These are phyloP conservation scores for Cinnamomum chago DNA, from an alignment of 164 flowering plant genomes.

Conservation along the genomic window DNA sequence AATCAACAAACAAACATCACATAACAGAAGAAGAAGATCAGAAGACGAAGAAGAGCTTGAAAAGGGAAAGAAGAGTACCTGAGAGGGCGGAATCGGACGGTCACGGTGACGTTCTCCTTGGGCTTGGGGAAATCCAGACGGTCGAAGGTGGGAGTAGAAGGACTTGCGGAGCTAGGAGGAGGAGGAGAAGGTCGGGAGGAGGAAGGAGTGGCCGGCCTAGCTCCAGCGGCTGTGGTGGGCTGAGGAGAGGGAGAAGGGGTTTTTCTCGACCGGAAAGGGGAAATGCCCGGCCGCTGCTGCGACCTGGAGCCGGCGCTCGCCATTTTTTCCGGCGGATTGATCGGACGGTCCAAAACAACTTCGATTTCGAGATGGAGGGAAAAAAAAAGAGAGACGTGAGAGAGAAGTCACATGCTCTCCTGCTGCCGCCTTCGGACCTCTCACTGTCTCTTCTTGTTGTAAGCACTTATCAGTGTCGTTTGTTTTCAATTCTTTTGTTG, in stretches of 20 bases:
- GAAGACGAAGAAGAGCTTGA: neutral
- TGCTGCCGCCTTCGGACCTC: neutral
- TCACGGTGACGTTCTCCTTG: conserved; percentile 83
- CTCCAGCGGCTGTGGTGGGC: conserved; percentile 1
- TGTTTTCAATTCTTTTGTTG: too few relatives aligned
- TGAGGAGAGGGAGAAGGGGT: conserved; percentile 21
- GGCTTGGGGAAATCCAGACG: conserved; percentile 34
- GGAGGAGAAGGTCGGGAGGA: conserved; percentile 16
- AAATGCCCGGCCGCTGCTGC: conserved; percentile 40
- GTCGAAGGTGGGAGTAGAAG: conserved; percentile 19
- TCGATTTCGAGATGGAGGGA: neutral
- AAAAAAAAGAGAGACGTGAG: neutral
- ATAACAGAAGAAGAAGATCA: neutral
- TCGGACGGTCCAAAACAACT: neutral
- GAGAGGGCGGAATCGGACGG: conserved; percentile 86
- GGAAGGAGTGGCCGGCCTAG: conserved; percentile 36
- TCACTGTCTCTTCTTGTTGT: neutral
- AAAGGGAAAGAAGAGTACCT: conserved; percentile 34
- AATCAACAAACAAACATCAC: neutral
- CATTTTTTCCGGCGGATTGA: neutral
- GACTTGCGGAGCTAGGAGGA: conserved; percentile 13
- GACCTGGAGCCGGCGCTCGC: conserved; percentile 24
- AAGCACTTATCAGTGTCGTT: neutral
- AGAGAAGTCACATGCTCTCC: neutral
- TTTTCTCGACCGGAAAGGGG: conserved; percentile 61